Evolutionary conservation across 2,329 filamentous ascomycete species (phyloP), one percentile per base, ranked within the genome.

Genomic region (Hymenoscyphus fructigenus): DNA sequence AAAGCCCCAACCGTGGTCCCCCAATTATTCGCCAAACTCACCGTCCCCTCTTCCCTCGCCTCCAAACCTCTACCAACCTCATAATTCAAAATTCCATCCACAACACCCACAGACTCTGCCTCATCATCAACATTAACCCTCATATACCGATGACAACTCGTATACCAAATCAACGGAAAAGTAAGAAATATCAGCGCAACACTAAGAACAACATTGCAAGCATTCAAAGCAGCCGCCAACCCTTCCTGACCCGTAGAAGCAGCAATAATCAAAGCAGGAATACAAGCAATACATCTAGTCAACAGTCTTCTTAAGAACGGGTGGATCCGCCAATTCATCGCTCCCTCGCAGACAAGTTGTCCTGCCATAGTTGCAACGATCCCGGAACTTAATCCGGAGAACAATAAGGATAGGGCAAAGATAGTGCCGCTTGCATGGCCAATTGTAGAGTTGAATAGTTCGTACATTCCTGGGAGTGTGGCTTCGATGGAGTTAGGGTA

Each of bases 311-410:
- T 88, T 12, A 93, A 73, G 91, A 92, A 96, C 0, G 92, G 92
- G 67, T 83, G 82, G 47, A 93, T 78, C 6, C 78, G 85, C 90
- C 91, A 93, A 59, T 86, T 85, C 58, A 96, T 78, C 66, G 92
- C 91, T 2, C 92, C 92, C 75, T 96, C 92, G 70, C 86, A 88
- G 26, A 96, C 88, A 86, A 96, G 93, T 76, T 96, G 92, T 0
- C 92, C 92, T 0, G 92, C 86, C 71, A 96, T 94, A 1, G 92
- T 96, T 78, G 91, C 94, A 1, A 95, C 89, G 41, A 96, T 91
- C 5, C 92, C 92, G 0, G 92, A 92, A 0, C 88, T 91, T 5
- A 92, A 84, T 7, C 92, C 92, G 0, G 90, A 93, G 0, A 96
- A 84, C 0, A 96, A 82, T 0, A 96, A 79, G 0, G 92, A 91